phyloP scores from a whole-genome alignment of 805 yeast species.

The Zygosaccharomyces gambellarensis region DNA sequence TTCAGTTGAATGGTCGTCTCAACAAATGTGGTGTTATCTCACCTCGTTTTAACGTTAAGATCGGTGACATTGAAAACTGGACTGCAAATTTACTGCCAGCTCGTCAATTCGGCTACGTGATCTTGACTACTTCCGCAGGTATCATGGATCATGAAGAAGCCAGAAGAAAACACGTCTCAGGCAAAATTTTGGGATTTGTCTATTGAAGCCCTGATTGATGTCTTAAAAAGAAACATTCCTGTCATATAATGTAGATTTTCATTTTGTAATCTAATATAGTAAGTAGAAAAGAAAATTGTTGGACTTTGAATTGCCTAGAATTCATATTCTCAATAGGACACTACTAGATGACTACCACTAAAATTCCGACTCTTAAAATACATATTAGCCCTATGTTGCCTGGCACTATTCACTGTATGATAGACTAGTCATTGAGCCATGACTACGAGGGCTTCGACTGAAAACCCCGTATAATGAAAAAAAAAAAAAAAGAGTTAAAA shows the following conservation, averaged over 20 bases:
- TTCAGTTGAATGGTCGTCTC: constrained; percentile 94
- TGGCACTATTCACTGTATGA: neutral
- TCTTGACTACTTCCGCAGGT: constrained; percentile 98
- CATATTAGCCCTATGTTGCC: neutral
- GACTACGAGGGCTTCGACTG: neutral
- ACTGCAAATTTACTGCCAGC: constrained; percentile 96
- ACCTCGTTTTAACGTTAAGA: constrained; percentile 96
- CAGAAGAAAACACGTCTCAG: constrained; percentile 98
- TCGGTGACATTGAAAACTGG: constrained; percentile 96
- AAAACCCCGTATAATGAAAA: neutral
- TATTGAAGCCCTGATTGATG: constrained; percentile 47
- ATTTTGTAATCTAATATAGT: neutral
- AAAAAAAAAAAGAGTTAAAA: neutral
- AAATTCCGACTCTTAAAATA: too few species aligned
- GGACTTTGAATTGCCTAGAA: neutral
- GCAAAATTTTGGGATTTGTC: constrained; percentile 96
- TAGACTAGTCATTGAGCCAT: constrained; percentile 2
- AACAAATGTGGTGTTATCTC: constrained; percentile 99
- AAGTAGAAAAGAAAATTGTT: neutral
- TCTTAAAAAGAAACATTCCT: neutral
- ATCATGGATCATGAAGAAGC: constrained; percentile 99
- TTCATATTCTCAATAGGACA: neutral
- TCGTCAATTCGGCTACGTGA: constrained; percentile 97
- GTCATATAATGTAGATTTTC: neutral
- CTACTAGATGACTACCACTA: neutral